These are phyloP conservation scores for Dicorynia guianensis DNA, from an alignment of 306 rosid genomes.

Conservation along the genomic window DNA sequence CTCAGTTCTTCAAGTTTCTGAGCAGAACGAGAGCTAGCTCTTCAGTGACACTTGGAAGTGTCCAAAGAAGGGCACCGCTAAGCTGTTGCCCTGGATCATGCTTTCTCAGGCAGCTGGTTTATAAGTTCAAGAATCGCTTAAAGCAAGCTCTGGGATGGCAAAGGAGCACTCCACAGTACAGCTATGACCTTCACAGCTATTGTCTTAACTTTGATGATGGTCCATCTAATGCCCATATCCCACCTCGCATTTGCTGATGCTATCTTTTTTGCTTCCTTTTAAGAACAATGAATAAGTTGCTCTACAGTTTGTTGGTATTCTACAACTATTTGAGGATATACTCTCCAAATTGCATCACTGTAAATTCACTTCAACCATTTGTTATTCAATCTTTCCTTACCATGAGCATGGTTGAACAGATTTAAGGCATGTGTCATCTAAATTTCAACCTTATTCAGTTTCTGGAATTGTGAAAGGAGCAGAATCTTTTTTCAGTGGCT, in stretches of 20 bases:
- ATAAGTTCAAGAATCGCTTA: conserved; percentile 64
- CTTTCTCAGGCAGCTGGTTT: conserved; percentile 45
- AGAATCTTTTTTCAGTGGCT: neutral
- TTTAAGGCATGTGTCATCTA: conserved; percentile 5
- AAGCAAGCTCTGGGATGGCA: conserved; percentile 51
- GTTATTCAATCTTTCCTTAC: conserved; percentile 7
- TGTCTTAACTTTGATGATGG: conserved; percentile 74
- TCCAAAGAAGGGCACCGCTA: conserved; percentile 34
- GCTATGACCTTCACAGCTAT: conserved; percentile 77
- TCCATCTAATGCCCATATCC: conserved; percentile 31
- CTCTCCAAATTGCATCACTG: neutral
- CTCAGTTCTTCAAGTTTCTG: conserved; percentile 42
- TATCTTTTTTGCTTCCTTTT: neutral
- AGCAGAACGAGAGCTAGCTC: conserved; percentile 50
- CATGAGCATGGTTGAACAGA: neutral
- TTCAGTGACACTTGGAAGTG: conserved; percentile 49
- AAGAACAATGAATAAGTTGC: conserved; percentile 8
- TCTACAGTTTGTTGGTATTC: neutral
- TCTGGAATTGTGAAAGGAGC: neutral
- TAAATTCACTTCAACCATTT: neutral
- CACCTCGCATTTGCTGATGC: conserved; percentile 14
- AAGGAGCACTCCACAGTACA: conserved; percentile 46
- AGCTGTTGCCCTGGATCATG: conserved; percentile 45
- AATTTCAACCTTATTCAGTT: conserved; percentile 7
- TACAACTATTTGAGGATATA: neutral